These are phyloP conservation scores for Wickerhamiella occidentalis DNA, from an alignment of 805 yeast genomes.

Conservation along the genomic window DNA sequence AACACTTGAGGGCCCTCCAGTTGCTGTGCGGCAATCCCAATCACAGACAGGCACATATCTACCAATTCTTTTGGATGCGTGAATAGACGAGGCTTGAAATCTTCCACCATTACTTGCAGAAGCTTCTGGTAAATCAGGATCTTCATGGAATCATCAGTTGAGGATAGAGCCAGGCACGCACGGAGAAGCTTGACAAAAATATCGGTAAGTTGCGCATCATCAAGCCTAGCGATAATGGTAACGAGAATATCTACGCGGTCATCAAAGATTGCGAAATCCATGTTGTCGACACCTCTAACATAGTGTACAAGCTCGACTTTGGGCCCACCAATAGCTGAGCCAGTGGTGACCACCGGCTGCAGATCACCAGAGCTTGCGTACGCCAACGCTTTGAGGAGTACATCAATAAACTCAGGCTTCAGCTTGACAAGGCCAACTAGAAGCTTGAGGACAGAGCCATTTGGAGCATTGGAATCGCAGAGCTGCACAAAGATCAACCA, in stretches of 20 bases:
- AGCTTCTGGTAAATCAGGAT: slow-evolving; percentile 34
- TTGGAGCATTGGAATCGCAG: slow-evolving; percentile 16
- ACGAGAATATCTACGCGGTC: slow-evolving; percentile 32
- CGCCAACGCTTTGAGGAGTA: not conserved
- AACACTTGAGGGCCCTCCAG: slow-evolving; percentile 14
- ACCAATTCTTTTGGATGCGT: slow-evolving; percentile 48
- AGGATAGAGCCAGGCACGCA: slow-evolving; percentile 25
- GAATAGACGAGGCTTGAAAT: slow-evolving; percentile 45
- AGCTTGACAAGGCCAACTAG: slow-evolving; percentile 12
- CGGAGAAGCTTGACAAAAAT: slow-evolving; percentile 40
- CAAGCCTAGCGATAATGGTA: slow-evolving; percentile 38
- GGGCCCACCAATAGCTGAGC: not conserved
- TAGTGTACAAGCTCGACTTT: slow-evolving; percentile 3
- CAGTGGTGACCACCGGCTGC: not conserved
- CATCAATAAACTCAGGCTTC: not conserved
- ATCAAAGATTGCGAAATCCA: slow-evolving; percentile 34
- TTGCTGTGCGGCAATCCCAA: slow-evolving; percentile 28
- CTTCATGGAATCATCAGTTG: not conserved
- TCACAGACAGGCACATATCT: slow-evolving; percentile 35
- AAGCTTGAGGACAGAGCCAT: slow-evolving; percentile 12
- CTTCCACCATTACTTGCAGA: slow-evolving; percentile 47
- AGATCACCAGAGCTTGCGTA: not conserved
- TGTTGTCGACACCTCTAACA: not conserved
- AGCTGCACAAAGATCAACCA: slow-evolving; percentile 21
- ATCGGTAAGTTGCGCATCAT: slow-evolving; percentile 35